Base-by-base conservation (phyloP, 1,284 basidiomycete species). In the Schizophyllum amplum region DNA sequence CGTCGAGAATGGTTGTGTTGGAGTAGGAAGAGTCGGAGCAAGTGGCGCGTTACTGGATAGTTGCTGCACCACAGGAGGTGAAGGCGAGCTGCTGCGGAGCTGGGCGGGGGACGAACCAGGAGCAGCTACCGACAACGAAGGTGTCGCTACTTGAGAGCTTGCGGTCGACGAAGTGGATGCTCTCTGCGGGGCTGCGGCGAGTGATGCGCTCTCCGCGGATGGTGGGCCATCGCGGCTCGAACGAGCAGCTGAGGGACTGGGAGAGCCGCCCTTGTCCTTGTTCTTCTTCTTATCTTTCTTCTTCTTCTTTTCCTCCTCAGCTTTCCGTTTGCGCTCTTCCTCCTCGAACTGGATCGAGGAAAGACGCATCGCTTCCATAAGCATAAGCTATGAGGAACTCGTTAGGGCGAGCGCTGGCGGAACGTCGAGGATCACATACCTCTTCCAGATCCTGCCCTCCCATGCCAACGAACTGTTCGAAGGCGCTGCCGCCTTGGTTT, bases 331-430 rank as follows among this genome's bases (percentile, higher is more conserved):
- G 62, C 80, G 76, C 64, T 90, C 87, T 55, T 88, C 86, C 62
- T 86, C 86, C 70, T 91, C 88, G 62, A 98, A 94, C 64, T 99
- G 96, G 55, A 97, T 70, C 62, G 98, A 76, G 50, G 94, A 97
- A 57, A 98, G 75, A 48, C 96, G 85, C 94, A 99, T 98, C 1
- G 96, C 97, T 73, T 99, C 96, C 92, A 96, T 95, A 55, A 99
- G 79, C 95, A 99, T 98, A 52, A 98, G 75, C 90, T 98, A 65
- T 22, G 48, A 51, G 48, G 51, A n/a, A n/a, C 51, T 56, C 57
- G 54, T 48, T 47, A 47, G 49, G 55, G 26, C 55, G 46, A 23
- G 21, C 25, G 46, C 48, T 22, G 51, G 25, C 51, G 24, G 47
- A 26, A 25, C 11, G 47, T 59, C 51, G 33, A 24, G 50, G 55